phyloP scores from a whole-genome alignment of 73 alveolate genomes.

The Durusdinium trenchii region DNA sequence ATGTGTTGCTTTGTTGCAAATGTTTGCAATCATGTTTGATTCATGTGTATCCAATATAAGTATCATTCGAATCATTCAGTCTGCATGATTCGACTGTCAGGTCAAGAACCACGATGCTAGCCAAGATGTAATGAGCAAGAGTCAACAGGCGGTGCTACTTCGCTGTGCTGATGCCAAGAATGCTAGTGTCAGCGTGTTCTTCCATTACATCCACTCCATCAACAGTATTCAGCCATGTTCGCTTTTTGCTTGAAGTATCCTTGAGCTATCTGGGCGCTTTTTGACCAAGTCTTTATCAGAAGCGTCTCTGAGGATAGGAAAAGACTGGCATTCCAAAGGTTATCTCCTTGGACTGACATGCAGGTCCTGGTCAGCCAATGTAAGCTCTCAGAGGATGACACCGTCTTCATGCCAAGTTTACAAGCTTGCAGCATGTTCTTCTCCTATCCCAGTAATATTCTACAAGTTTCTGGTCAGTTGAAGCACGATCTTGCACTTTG shows the following conservation, averaged over 20 bases:
- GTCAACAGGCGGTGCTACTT: slow-evolving; percentile 14
- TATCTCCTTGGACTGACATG: not conserved
- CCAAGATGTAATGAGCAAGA: slow-evolving; percentile 57
- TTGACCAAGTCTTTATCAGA: not conserved
- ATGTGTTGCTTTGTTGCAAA: not conserved
- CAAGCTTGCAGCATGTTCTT: not conserved
- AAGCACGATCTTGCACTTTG: no score
- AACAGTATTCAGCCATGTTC: no score
- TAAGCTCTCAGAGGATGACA: slow-evolving; percentile 19
- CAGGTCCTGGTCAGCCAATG: slow-evolving; percentile 46
- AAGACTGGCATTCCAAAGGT: not conserved
- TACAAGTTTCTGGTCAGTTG: no score
- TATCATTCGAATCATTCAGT: no score
- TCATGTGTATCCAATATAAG: not conserved
- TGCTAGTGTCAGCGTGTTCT: not conserved
- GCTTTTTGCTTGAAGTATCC: no score
- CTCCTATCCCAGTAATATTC: no score
- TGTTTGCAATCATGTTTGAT: not conserved
- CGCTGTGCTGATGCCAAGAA: not conserved
- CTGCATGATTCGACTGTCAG: not conserved
- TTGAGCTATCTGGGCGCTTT: not conserved
- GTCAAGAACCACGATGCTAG: slow-evolving; percentile 72
- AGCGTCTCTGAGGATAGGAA: not conserved
- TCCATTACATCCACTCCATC: not conserved
- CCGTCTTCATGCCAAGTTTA: not conserved